phyloP scores from a whole-genome alignment of 805 yeast genomes.

The Cephaloascus albidus region DNA sequence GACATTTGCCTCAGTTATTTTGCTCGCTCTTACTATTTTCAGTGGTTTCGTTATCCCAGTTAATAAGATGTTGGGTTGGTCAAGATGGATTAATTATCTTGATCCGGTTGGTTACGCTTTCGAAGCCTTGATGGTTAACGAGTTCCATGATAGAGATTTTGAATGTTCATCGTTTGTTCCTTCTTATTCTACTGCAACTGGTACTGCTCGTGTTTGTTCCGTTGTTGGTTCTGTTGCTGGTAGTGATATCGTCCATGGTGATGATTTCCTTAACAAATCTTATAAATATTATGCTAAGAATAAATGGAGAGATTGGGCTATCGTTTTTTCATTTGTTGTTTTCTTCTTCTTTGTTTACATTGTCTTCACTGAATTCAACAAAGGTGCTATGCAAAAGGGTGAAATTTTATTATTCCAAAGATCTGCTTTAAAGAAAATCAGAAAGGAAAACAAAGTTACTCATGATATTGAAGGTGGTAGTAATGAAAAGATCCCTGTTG shows the following conservation, averaged over 20 bases:
- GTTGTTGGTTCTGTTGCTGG: conserved; percentile 11
- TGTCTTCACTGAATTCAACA: conserved; percentile 43
- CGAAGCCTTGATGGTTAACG: conserved; percentile 50
- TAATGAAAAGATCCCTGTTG: conserved; percentile 7
- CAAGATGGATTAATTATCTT: conserved; percentile 54
- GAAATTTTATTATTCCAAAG: conserved; percentile 55
- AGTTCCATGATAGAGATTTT: conserved; percentile 37
- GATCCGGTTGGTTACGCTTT: conserved; percentile 51
- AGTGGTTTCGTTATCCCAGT: conserved; percentile 54
- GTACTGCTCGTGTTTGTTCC: conserved; percentile 10
- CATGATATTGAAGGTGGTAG: conserved; percentile 19
- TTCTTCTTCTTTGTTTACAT: conserved; percentile 49
- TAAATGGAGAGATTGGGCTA: conserved; percentile 61
- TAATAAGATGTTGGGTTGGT: conserved; percentile 51
- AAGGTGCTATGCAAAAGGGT: conserved; percentile 62
- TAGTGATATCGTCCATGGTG: conserved; percentile 6
- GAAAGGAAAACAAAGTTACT: conserved; percentile 24
- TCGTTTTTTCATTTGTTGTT: conserved; percentile 43
- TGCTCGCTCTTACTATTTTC: conserved; percentile 39
- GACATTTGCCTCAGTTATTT: conserved; percentile 46
- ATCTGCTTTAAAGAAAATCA: conserved; percentile 35
- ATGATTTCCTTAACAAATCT: conserved; percentile 21
- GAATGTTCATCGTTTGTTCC: conserved; percentile 44
- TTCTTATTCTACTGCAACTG: conserved; percentile 21
- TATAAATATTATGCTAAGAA: conserved; percentile 35